Percentiles rank a stretch among this genome's conserved stretches.
These are phyloP conservation scores for Cerrena zonata DNA, from an alignment of 1,284 basidiomycete genomes.

Conservation along the genomic window DNA sequence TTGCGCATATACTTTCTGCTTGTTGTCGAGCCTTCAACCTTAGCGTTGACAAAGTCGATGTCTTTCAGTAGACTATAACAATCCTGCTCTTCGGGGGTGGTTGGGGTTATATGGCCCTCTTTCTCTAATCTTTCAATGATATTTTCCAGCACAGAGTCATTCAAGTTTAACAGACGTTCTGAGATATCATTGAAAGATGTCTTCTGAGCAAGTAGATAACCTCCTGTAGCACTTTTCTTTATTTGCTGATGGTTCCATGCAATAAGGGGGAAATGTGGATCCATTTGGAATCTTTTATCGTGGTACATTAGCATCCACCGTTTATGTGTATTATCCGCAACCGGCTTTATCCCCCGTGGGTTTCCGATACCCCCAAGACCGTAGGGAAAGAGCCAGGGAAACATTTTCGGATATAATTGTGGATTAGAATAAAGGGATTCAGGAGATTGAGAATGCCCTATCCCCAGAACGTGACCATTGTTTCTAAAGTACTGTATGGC, in stretches of 20 bases:
- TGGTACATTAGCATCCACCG: conserved; percentile 30
- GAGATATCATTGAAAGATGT: conserved; percentile 23
- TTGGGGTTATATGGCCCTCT: conserved; percentile 19
- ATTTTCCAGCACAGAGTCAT: conserved; percentile 19
- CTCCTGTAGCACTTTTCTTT: conserved; percentile 20
- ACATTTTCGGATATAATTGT: conserved; percentile 24
- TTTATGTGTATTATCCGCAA: conserved; percentile 17
- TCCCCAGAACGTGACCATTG: conserved; percentile 14
- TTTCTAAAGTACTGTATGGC: conserved; percentile 18
- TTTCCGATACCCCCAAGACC: conserved; percentile 22
- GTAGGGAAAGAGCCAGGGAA: conserved; percentile 28
- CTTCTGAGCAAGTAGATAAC: conserved; percentile 27
- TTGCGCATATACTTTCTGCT: conserved; percentile 26
- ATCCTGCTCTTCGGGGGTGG: conserved; percentile 26
- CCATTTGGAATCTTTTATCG: conserved; percentile 35
- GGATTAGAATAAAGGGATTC: conserved; percentile 23
- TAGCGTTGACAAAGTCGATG: conserved; percentile 29
- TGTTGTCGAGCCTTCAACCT: conserved; percentile 29
- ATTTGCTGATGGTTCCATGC: too few relatives aligned
- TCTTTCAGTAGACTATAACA: conserved; percentile 32
- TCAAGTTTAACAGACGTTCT: conserved; percentile 21
- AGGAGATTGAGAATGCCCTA: conserved; percentile 13
- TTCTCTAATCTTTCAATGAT: conserved; percentile 20
- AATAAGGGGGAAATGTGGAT: conserved; percentile 30
- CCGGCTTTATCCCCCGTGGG: background rate